phyloP scores from a whole-genome alignment of 1,139 yeast species.

The Spathaspora sp. region DNA sequence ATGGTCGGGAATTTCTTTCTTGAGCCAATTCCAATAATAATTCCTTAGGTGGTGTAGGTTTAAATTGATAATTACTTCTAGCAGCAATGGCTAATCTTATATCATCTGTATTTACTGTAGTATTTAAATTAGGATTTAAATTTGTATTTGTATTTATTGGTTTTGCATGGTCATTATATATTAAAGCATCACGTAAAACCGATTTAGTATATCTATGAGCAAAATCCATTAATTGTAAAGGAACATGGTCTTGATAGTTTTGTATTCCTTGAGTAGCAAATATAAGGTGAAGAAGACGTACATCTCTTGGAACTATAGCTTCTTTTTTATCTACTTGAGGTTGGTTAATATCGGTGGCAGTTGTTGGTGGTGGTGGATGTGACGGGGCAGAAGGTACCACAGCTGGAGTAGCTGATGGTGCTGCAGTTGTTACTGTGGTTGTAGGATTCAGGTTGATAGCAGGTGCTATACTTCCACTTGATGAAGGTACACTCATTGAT shows the following conservation, averaged over 20 bases:
- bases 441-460: not conserved
- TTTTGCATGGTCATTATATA: slow-evolving; percentile 81
- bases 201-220: slow-evolving; percentile 88
- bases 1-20: slow-evolving; percentile 83
- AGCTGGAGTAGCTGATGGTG: slow-evolving; percentile 2
- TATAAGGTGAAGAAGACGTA: slow-evolving; percentile 81
- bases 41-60: slow-evolving; percentile 95
- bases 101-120: slow-evolving; percentile 79
- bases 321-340: slow-evolving; percentile 14
- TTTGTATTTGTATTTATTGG: slow-evolving; percentile 32
- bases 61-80: slow-evolving; percentile 89
- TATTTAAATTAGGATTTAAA: slow-evolving; percentile 37
- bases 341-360: slow-evolving; percentile 2
- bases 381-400: slow-evolving; percentile 1
- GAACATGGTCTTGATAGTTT: slow-evolving; percentile 92
- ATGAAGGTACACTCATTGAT: slow-evolving; percentile 6
- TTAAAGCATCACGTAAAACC: slow-evolving; percentile 82
- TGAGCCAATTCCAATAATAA: slow-evolving; percentile 85
- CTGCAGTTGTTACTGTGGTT: not conserved
- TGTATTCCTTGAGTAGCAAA: slow-evolving; percentile 93
- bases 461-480: not conserved
- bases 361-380: slow-evolving; percentile 4
- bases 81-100: slow-evolving; percentile 91
- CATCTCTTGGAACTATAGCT: slow-evolving; percentile 75
- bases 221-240: slow-evolving; percentile 92